Percentiles rank a stretch among this genome's conserved stretches.
Evolutionary conservation across 2,329 filamentous ascomycete species (phyloP).

Genomic region (Botrytis deweyae): DNA sequence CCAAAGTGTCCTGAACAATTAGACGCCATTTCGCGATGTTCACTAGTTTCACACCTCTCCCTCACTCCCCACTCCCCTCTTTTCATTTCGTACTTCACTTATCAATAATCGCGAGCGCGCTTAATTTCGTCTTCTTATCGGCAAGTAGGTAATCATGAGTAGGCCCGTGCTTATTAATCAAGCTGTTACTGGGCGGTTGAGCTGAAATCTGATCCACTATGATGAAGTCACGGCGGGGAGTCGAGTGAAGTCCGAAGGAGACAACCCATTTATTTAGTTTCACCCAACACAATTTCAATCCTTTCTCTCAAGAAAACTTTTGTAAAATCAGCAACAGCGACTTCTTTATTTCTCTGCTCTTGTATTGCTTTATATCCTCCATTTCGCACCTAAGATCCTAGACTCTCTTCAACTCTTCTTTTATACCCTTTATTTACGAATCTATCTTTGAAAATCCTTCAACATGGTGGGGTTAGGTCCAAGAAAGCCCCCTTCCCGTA

Average conservation of each 20-base stretch:
- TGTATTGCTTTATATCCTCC: constrained; percentile 5
- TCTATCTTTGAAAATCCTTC: constrained; percentile 24
- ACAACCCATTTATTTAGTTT: background rate
- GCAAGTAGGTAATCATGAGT: background rate
- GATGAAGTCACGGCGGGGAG: constrained; percentile 6
- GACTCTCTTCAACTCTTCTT: background rate
- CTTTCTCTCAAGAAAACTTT: background rate
- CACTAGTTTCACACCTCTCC: constrained; percentile 16
- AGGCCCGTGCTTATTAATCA: background rate
- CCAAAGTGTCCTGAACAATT: constrained; percentile 30
- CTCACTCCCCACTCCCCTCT: background rate
- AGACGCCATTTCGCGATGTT: constrained; percentile 11
- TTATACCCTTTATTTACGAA: background rate
- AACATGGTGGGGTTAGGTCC: constrained; percentile 64
- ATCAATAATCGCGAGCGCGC: background rate
- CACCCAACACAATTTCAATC: constrained; percentile 6
- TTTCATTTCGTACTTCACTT: background rate
- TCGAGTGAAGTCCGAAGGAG: background rate
- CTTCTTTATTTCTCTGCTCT: background rate
- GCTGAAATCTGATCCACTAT: background rate
- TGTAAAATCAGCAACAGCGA: background rate
- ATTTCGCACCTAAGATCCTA: background rate
- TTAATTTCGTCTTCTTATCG: background rate
- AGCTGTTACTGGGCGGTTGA: background rate
- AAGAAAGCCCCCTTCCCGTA: constrained; percentile 65